Conservation (phyloP, 2,329 filamentous ascomycete genomes). For the Hypoxylon sp. region DNA sequence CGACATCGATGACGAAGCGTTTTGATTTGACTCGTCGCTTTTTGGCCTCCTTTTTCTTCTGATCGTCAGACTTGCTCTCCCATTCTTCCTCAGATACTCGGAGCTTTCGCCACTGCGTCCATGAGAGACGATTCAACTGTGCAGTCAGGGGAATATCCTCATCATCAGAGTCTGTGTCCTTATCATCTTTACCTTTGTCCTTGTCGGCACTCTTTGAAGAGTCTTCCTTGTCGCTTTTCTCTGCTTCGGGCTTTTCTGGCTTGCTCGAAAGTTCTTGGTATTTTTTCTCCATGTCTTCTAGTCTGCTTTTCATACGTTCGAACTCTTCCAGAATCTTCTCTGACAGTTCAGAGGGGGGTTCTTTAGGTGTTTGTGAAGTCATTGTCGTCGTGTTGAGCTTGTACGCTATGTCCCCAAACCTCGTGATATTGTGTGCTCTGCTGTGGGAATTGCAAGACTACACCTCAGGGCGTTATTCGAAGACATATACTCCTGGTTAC, state of each 20-base stretch:
- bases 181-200: neutral
- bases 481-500: no score
- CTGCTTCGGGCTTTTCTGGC: neutral
- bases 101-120: constrained; percentile 21
- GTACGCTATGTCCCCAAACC: no score
- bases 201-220: neutral
- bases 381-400: neutral
- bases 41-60: constrained; percentile 10
- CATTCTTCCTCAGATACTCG: constrained; percentile 12
- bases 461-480: no score
- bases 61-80: constrained; percentile 4
- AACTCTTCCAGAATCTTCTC: neutral
- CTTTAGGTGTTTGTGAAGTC: neutral
- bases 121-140: constrained; percentile 16
- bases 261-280: neutral
- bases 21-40: neutral
- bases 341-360: neutral
- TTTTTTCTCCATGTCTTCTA: constrained; percentile 2
- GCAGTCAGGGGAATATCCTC: constrained; percentile 7
- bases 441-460: no score
- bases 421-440: no score
- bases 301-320: neutral
- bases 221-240: neutral
- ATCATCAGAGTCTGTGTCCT: neutral
- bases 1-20: constrained; percentile 1